Evolutionary conservation across 805 yeast species (phyloP).

Genomic region (Ogataea sp.): DNA sequence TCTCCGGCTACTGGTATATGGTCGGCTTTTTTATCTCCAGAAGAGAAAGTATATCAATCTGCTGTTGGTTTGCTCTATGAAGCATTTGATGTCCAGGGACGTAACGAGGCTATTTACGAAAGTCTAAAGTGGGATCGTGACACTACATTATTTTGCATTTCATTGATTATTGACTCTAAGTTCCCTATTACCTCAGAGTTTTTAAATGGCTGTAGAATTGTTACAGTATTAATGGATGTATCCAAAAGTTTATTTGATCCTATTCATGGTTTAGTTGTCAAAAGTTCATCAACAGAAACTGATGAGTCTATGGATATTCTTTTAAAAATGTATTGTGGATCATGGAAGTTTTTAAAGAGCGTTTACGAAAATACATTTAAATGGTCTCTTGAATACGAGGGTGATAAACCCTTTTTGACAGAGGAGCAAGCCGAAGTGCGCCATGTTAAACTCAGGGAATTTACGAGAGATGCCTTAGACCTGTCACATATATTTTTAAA

Average conservation of each 20-base stretch:
- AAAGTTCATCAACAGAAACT: background rate
- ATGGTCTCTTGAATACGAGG: slow-evolving; percentile 54
- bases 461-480: slow-evolving; percentile 81
- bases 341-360: slow-evolving; percentile 69
- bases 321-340: slow-evolving; percentile 50
- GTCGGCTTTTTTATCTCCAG: slow-evolving; percentile 65
- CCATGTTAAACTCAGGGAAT: slow-evolving; percentile 36
- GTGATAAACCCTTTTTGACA: slow-evolving; percentile 11
- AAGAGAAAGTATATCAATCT: slow-evolving; percentile 49
- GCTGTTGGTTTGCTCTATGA: slow-evolving; percentile 69
- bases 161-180: slow-evolving; percentile 13
- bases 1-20: slow-evolving; percentile 55
- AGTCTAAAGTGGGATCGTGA: slow-evolving; percentile 37
- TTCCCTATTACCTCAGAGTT: slow-evolving; percentile 12
- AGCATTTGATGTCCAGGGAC: slow-evolving; percentile 70
- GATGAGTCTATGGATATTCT: slow-evolving; percentile 22
- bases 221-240: slow-evolving; percentile 70
- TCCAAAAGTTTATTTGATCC: slow-evolving; percentile 58
- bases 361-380: slow-evolving; percentile 56
- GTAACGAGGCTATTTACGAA: slow-evolving; percentile 64
- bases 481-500: slow-evolving; percentile 61
- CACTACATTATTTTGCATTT: slow-evolving; percentile 37
- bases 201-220: slow-evolving; percentile 35
- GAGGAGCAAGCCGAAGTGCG: slow-evolving; percentile 15
- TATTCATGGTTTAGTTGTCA: slow-evolving; percentile 42